phyloP scores from a whole-genome alignment of 2,329 filamentous ascomycete genomes.

The Teratosphaeria destructans region DNA sequence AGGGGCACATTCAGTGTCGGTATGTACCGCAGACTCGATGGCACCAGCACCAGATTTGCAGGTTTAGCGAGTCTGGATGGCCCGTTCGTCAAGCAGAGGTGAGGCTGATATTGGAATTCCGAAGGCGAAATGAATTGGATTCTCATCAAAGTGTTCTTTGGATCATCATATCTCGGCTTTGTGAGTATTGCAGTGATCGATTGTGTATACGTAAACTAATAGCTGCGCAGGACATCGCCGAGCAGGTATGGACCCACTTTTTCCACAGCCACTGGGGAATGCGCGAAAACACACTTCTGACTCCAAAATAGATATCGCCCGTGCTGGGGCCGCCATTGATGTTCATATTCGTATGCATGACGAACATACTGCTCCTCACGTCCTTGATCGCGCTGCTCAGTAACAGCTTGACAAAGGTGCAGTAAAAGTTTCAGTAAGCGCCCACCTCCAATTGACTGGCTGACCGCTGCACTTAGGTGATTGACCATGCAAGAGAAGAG shows the following conservation, averaged over 20 bases:
- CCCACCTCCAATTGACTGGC: conserved; percentile 20
- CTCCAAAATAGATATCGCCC: conserved; percentile 31
- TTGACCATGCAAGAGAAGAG: conserved; percentile 58
- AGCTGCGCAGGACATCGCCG: conserved; percentile 32
- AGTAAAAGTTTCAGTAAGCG: conserved; percentile 16
- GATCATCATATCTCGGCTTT: conserved; percentile 65
- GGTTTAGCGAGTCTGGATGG: background rate
- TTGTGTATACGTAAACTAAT: background rate
- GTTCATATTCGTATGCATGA: conserved; percentile 66
- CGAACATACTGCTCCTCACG: conserved; percentile 68
- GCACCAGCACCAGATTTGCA: too few species aligned
- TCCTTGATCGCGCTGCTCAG: conserved; percentile 68
- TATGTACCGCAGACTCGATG: background rate
- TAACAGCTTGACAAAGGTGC: conserved; percentile 51
- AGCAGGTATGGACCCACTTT: conserved; percentile 28
- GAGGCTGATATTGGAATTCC: background rate
- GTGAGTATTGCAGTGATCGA: conserved; percentile 32
- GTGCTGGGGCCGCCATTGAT: conserved; percentile 43
- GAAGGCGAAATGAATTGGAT: conserved; percentile 58
- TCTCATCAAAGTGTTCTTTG: conserved; percentile 67
- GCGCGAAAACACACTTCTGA: background rate
- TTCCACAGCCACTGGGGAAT: background rate
- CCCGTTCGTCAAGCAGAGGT: background rate
- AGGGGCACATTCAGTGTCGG: conserved; percentile 54
- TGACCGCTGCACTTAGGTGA: conserved; percentile 36